Conservation (phyloP, 768 basidiomycete species). For the Dioszegia aurantiaca region DNA sequence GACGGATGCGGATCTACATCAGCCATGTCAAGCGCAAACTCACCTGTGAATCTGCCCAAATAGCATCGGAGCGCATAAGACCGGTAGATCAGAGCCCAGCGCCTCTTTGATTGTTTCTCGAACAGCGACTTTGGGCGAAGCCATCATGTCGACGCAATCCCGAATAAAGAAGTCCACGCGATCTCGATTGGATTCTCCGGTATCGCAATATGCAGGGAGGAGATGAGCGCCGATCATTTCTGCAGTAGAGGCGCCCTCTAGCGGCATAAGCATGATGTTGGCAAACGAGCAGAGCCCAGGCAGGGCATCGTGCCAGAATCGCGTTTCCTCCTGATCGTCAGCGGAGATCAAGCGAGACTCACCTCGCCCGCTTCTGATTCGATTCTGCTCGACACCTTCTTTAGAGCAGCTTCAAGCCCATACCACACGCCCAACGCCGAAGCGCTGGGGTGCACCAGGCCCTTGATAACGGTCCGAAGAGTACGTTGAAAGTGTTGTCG, state of each 20-base stretch:
- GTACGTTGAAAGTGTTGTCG: slow-evolving; percentile 43
- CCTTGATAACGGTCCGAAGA: slow-evolving; percentile 27
- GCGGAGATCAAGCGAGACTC: neutral
- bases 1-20: slow-evolving; percentile 3
- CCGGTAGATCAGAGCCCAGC: slow-evolving; percentile 72
- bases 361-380: slow-evolving; percentile 38
- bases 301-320: slow-evolving; percentile 81
- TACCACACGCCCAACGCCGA: slow-evolving; percentile 17
- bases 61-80: slow-evolving; percentile 65
- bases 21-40: slow-evolving; percentile 42
- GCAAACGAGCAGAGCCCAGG: slow-evolving; percentile 71
- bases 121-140: slow-evolving; percentile 63
- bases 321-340: slow-evolving; percentile 62
- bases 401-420: slow-evolving; percentile 15
- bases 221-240: slow-evolving; percentile 30
- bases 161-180: slow-evolving; percentile 27
- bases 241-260: slow-evolving; percentile 19
- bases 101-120: slow-evolving; percentile 80
- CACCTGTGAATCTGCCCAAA: slow-evolving; percentile 73
- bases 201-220: slow-evolving; percentile 32
- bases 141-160: slow-evolving; percentile 64
- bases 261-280: slow-evolving; percentile 56
- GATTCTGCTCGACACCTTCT: slow-evolving; percentile 25
- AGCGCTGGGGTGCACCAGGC: slow-evolving; percentile 12
- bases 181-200: slow-evolving; percentile 7